Base-by-base conservation (phyloP, 306 rosid species). In the Cicer yamashitae region DNA sequence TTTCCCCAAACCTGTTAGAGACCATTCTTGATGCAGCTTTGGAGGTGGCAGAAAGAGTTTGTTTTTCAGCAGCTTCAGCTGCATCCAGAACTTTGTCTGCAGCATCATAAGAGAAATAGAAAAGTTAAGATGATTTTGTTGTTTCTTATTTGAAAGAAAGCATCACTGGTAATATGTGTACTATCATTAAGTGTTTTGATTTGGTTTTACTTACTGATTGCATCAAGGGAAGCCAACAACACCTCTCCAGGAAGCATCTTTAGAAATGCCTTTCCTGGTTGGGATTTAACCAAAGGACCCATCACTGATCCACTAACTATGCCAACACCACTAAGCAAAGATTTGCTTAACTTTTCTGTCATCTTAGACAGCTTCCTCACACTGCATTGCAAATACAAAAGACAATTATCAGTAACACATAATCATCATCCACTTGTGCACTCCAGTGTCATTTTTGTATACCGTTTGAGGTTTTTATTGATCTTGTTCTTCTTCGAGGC, bases 61-160 rank as follows among this genome's bases (percentile, higher is more conserved):
- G 99, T 73, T 86, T 90, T 62, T 94, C 99, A 30, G 97, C 99
- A 15, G 88, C 93, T 85, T 94, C 99, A 71, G 87, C 96, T 53
- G 99, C 99, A 77, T 92, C 99, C 15, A 94, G 79, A 64, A 92
- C 85, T 84, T 86, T 90, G 84, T 94, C 97, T 94, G 87, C 78
- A 70, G 34, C 75, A 84, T 60, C 59, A 10, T 1, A 59, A 64
- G 30, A 56, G 59, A 67, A 44, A 48, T 50, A 40, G 7, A 62
- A 12, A 76, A 71, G 41, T 71, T 4, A 70, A 8, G 75, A 47
- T n/a, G 54, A 6, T 57, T 11, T 5, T 52, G 64, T 1, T 7
- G 1, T 11, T 25, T 0, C 56, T 77, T 22, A 45, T 44, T 46
- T 39, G 46, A 46, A 20, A 66, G 12, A 15, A 57, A 43, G 46